Evolutionary conservation across 257 asterid species (phyloP), one percentile per base, ranked within the genome.

Genomic region (Nicotiana sylvestris): DNA sequence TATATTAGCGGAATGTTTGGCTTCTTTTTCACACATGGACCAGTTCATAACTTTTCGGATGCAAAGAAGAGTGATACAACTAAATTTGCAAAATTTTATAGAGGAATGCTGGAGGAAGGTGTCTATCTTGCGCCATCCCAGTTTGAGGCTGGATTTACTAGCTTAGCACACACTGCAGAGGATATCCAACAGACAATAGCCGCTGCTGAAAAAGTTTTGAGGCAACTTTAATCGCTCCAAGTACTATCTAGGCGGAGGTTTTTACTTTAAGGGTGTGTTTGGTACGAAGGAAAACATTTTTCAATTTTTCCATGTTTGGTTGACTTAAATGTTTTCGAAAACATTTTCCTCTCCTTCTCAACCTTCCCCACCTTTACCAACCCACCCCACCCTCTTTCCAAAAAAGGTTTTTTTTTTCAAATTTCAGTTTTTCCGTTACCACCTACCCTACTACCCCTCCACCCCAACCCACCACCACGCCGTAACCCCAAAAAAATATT

Each of bases 51-150:
- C 84, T 95, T 94, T 81, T 95, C 83, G 33, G 98, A 95, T 68
- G 99, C 99, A 10, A 95, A 95, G 90, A 94, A 90, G 91, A 94
- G 98, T 39, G 98, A 95, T 76, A 84, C 97, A 12, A 86, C 91
- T 0, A 95, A 95, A 78, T 95, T 95, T 10, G 97, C 86, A 0
- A 92, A 87, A 87, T 95, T 95, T 72, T 87, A 86, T 72, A 68
- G 94, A 82, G 98, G 95, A 55, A 94, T 95, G 99, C 88, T 95
- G 81, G 97, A 94, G 88, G 97, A 94, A 89, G 99, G 98, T 2
- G 95, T 95, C 32, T 95, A 95, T 82, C 86, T 95, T 0, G 99
- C 99, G 0, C 99, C 99, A 11, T 95, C 98, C 15, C 98, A 95
- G 78, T 95, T 95, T 62, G 99, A 95, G 90, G 99, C 97, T 61